Percentiles rank a stretch among this genome's conserved stretches.
Conservation (phyloP, 345 rosid species). For the Populus nigra region DNA sequence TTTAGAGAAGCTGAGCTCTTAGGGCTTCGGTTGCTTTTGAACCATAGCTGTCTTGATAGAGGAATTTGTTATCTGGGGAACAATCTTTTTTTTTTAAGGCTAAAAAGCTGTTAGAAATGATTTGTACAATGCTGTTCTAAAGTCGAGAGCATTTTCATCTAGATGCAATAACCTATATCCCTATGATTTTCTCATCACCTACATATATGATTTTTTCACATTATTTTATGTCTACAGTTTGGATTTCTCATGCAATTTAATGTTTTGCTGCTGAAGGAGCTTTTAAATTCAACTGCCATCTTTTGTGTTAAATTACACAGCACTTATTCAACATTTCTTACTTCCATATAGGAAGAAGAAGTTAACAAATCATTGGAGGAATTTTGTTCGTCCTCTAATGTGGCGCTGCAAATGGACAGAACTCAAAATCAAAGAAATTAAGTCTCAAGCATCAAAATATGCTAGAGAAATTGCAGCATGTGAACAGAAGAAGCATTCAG, state of each 20-base stretch:
- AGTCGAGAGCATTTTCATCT: neutral
- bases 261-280: neutral
- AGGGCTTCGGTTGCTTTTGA: neutral
- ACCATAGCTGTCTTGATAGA: neutral
- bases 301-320: neutral
- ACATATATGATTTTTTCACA: neutral
- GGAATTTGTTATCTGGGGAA: neutral
- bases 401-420: conserved; percentile 96
- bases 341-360: conserved; percentile 54
- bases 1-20: neutral
- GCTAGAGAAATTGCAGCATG: conserved; percentile 45
- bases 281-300: neutral
- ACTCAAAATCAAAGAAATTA: conserved; percentile 64
- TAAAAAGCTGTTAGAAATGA: neutral
- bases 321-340: conserved; percentile 5
- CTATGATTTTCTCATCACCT: too few relatives aligned
- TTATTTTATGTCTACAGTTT: neutral
- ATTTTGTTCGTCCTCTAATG: conserved; percentile 72
- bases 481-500: conserved; percentile 46
- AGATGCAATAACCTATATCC: neutral
- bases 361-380: conserved; percentile 82
- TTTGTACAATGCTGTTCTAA: neutral
- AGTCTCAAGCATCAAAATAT: conserved; percentile 63
- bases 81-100: neutral
- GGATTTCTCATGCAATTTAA: neutral